phyloP scores from a whole-genome alignment of 1,284 basidiomycete species.

The Ustilago xerochloae region DNA sequence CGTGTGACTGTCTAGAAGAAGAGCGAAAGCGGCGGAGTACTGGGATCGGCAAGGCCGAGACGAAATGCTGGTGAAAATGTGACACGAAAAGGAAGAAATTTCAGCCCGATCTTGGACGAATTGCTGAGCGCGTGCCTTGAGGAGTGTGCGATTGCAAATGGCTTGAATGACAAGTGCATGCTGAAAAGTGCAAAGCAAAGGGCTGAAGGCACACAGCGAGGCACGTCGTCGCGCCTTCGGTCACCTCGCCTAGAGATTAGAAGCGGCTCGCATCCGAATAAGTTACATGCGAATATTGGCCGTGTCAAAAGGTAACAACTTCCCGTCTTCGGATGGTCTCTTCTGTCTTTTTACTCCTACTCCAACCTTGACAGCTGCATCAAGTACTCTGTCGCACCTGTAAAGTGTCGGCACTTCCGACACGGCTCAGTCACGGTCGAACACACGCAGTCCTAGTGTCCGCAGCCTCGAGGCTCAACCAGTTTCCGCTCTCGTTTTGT shows the following conservation, averaged over 20 bases:
- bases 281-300: not conserved
- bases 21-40: not conserved
- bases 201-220: not conserved
- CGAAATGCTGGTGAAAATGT: not conserved
- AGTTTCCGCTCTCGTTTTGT: not conserved
- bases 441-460: not conserved
- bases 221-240: conserved; percentile 24
- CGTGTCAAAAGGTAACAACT: not conserved
- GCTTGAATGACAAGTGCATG: conserved; percentile 3
- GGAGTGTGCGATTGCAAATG: conserved; percentile 15
- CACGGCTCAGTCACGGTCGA: not conserved
- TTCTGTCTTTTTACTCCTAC: not conserved
- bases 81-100: not conserved
- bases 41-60: not conserved
- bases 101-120: not conserved
- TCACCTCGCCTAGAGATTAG: not conserved
- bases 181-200: not conserved
- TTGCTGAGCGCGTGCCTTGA: conserved; percentile 19
- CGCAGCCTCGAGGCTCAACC: not conserved
- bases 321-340: not conserved
- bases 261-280: conserved; percentile 13
- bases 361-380: conserved; percentile 6
- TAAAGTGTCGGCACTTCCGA: conserved; percentile 2
- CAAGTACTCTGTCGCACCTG: not conserved
- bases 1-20: too few relatives aligned